These are phyloP conservation scores for Mortierella sp. DNA, from an alignment of 371 early-diverging fungal species.

Conservation along the genomic window DNA sequence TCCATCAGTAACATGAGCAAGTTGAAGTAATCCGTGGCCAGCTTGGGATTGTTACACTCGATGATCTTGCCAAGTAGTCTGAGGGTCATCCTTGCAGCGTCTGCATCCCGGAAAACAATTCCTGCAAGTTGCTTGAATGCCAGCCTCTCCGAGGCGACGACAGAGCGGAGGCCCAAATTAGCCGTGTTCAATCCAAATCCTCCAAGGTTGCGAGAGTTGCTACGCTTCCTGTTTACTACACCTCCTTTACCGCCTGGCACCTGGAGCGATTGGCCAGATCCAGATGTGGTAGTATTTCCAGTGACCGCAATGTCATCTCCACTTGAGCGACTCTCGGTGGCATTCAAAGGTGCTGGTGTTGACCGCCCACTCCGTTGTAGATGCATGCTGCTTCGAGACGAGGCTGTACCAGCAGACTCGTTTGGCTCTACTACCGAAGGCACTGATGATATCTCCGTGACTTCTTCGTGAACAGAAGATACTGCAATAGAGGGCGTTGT, in stretches of 20 bases:
- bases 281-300: neutral
- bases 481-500: constrained; percentile 29
- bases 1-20: constrained; percentile 56
- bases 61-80: constrained; percentile 51
- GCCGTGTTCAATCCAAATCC: constrained; percentile 54
- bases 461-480: constrained; percentile 22
- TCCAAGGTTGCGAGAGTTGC: constrained; percentile 54
- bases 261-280: constrained; percentile 3
- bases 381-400: constrained; percentile 33
- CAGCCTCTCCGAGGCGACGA: constrained; percentile 40
- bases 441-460: constrained; percentile 1
- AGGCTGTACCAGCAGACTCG: constrained; percentile 20
- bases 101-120: constrained; percentile 55
- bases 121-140: constrained; percentile 52
- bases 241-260: constrained; percentile 15
- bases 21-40: constrained; percentile 54
- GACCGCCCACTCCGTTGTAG: constrained; percentile 31
- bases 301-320: neutral
- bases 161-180: constrained; percentile 45
- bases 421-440: constrained; percentile 14
- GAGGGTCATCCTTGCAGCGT: constrained; percentile 56
- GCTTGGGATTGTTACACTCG: constrained; percentile 49
- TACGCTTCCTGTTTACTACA: constrained; percentile 44
- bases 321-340: neutral
- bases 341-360: constrained; percentile 12